Base-by-base conservation (phyloP, 2,329 filamentous ascomycete species). In the Coniochaeta sp. region DNA sequence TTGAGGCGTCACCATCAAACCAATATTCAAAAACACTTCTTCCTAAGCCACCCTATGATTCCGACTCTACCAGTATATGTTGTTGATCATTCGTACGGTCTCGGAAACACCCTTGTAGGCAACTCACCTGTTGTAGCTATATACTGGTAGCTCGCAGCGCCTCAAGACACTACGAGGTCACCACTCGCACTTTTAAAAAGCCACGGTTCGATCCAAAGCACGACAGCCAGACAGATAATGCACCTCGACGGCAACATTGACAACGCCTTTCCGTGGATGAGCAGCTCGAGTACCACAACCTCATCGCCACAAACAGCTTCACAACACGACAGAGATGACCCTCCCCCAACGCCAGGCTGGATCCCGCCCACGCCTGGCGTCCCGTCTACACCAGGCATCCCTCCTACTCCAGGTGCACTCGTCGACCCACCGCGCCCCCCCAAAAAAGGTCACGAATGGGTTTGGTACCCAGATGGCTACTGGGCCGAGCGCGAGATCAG, bases 401-500 rank as follows among this genome's bases (percentile, higher is more conserved):
- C 52, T 3, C 28, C 52, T 14, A 19, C 32, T 6, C 44, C 54
- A 6, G 54, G 54, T 14, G 30, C n/a, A 6, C 3, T 56, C 54
- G 30, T 24, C 30, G 82, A 86, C 60, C 83, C 83, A 2, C 83
- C 83, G 26, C 78, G 83, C 2, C 77, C 80, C n/a, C 72, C 83
- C 58, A 79, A 72, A 56, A 75, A 79, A 52, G 82, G 83, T 44
- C 76, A 72, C 66, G 83, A 86, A 72, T 86, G 82, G 83, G 83
- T 86, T 26, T 86, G 83, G 83, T 85, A 83, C 67, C 83, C 83
- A 1, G 80, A 79, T 58, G 83, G 83, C 6, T 86, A 84, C 67
- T 86, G 82, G 83, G 83, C 83, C n/a, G 83, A 86, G 69, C 75
- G 83, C n/a, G 73, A 78, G 62, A 22, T 63, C 71, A 44, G 61